These are phyloP conservation scores for Gracilaria vermiculophylla DNA, from an alignment of 23 red algal species.

Conservation along the genomic window DNA sequence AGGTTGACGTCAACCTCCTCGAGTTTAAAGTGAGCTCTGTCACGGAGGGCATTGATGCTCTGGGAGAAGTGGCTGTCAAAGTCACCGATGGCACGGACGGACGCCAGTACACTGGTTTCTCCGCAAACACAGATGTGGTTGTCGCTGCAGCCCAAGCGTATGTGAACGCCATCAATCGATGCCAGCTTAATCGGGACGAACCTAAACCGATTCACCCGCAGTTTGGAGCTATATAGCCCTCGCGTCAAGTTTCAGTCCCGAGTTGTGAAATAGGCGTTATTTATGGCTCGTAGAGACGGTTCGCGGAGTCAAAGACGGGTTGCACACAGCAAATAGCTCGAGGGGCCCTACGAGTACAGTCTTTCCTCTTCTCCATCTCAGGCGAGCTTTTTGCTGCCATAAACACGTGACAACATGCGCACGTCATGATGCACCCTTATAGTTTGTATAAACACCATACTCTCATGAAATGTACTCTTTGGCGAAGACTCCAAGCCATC, in stretches of 20 bases:
- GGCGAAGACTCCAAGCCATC: constrained; percentile 20
- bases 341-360: too few relatives aligned
- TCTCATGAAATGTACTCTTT: constrained; percentile 3
- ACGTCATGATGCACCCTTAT: neutral
- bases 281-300: too few relatives aligned
- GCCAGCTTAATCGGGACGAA: constrained; percentile 32
- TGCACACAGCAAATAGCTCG: too few relatives aligned
- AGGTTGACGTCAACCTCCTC: constrained; percentile 67
- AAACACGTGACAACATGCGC: neutral
- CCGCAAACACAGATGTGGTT: constrained; percentile 92
- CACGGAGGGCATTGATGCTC: constrained; percentile 93
- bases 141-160: constrained; percentile 89
- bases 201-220: constrained; percentile 80
- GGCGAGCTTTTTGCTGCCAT: too few relatives aligned
- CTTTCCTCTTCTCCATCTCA: too few relatives aligned
- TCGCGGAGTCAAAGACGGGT: too few relatives aligned
- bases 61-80: constrained; percentile 92
- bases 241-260: too few relatives aligned
- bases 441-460: neutral
- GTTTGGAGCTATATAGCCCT: constrained; percentile 2
- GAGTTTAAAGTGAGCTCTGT: constrained; percentile 90
- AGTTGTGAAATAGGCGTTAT: too few relatives aligned
- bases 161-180: constrained; percentile 92
- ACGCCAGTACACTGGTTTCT: constrained; percentile 70
- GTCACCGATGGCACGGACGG: constrained; percentile 71